Conservation (phyloP, 129 eudicot species). For the Solidago caesia region DNA sequence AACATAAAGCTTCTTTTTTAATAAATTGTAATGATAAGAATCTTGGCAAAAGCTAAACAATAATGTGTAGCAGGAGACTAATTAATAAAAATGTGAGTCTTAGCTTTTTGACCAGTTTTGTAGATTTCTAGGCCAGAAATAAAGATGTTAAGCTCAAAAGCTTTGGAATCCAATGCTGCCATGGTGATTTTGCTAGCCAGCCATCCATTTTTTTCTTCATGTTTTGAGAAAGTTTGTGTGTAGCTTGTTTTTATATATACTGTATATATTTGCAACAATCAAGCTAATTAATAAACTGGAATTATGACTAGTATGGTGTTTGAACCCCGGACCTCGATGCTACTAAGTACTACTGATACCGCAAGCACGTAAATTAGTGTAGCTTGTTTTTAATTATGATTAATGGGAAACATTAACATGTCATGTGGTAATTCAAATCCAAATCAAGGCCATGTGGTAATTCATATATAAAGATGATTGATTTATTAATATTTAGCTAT, state of each 20-base stretch:
- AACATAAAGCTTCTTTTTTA: conserved; percentile 65
- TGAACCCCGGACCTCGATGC: too few species aligned
- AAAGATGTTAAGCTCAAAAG: conserved; percentile 46
- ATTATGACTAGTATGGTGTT: too few species aligned
- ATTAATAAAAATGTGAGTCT: conserved; percentile 46
- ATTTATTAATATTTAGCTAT: background rate
- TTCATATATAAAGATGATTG: background rate
- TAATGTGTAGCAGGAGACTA: conserved; percentile 74
- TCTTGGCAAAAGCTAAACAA: conserved; percentile 85
- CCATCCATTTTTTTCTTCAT: conserved; percentile 21
- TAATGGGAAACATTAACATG: too few species aligned
- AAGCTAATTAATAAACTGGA: too few species aligned
- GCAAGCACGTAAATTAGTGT: background rate
- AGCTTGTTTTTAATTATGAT: too few species aligned
- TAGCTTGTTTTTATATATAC: conserved; percentile 3
- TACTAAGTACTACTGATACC: too few species aligned
- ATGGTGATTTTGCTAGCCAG: conserved; percentile 25
- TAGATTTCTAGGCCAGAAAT: conserved; percentile 41
- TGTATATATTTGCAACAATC: background rate
- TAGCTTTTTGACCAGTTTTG: conserved; percentile 65
- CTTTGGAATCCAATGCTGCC: conserved; percentile 79
- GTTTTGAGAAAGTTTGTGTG: background rate
- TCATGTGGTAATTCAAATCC: too few species aligned
- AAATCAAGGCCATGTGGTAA: background rate
- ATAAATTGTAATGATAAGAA: conserved; percentile 64